phyloP scores from a whole-genome alignment of 2,329 filamentous ascomycete species.

The Neoscytalidium dimidiatum region DNA sequence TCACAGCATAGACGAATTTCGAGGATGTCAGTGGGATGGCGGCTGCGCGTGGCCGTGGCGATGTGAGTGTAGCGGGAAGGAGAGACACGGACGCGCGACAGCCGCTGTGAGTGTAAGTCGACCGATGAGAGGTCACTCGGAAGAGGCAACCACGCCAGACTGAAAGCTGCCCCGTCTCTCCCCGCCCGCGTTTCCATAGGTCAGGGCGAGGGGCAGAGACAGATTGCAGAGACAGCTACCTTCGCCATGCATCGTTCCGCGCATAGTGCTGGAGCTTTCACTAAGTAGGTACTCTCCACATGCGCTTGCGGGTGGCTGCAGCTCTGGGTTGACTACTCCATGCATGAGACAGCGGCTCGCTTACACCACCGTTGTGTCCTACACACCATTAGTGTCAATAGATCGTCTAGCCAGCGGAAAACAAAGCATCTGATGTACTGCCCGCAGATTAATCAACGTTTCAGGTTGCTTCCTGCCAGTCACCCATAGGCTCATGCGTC shows the following conservation, averaged over 20 bases:
- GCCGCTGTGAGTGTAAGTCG: background rate
- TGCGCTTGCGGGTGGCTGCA: conserved; percentile 1
- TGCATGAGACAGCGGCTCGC: background rate
- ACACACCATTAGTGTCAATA: background rate
- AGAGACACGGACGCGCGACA: background rate
- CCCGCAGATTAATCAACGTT: no score
- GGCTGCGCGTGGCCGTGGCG: background rate
- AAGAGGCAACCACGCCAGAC: background rate
- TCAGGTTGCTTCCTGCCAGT: no score
- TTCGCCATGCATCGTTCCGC: background rate
- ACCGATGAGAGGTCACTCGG: background rate
- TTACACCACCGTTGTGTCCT: background rate
- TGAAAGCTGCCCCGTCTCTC: background rate
- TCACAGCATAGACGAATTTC: background rate
- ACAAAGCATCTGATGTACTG: background rate
- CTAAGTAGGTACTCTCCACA: background rate
- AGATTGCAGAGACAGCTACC: background rate
- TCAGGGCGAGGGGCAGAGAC: background rate
- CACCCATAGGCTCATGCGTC: no score
- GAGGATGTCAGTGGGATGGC: background rate
- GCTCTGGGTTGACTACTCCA: background rate
- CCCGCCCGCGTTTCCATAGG: background rate
- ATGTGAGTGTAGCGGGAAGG: conserved; percentile 3
- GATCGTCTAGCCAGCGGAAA: background rate
- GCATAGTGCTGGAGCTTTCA: background rate